Percentiles rank a stretch among this genome's conserved stretches.
Conservation (phyloP, 768 basidiomycete genomes). For the Trametes cinnabarina region DNA sequence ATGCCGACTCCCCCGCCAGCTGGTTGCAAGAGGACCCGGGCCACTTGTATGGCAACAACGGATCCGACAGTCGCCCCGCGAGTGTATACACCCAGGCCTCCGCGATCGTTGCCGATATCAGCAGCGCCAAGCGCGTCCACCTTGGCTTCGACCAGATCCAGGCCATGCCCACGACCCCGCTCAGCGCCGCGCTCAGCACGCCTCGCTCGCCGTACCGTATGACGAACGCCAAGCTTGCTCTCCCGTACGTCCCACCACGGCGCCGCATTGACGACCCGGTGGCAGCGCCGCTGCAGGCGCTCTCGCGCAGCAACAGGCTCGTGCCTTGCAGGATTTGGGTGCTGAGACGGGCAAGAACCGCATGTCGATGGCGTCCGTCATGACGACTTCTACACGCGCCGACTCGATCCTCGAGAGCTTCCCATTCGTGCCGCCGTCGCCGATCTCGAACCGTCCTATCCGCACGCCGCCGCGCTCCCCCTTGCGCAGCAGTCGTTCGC, state of each 20-base stretch:
- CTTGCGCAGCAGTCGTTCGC: slow-evolving; percentile 56
- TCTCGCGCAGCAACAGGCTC: slow-evolving; percentile 67
- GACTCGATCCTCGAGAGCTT: slow-evolving; percentile 87
- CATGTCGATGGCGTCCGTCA: slow-evolving; percentile 63
- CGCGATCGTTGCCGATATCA: slow-evolving; percentile 48
- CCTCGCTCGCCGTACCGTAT: slow-evolving; percentile 53
- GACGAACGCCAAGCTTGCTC: slow-evolving; percentile 61
- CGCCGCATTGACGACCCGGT: slow-evolving; percentile 23
- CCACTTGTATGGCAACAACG: slow-evolving; percentile 20
- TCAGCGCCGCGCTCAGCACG: slow-evolving; percentile 29
- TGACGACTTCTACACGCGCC: slow-evolving; percentile 67
- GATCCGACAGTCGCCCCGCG: slow-evolving; percentile 48
- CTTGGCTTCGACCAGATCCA: slow-evolving; percentile 45
- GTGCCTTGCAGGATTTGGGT: slow-evolving; percentile 60
- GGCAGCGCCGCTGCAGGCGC: slow-evolving; percentile 25
- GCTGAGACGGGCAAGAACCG: slow-evolving; percentile 36
- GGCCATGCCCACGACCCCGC: slow-evolving; percentile 21
- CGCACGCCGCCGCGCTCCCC: slow-evolving; percentile 73
- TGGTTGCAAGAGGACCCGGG: slow-evolving; percentile 19
- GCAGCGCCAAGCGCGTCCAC: slow-evolving; percentile 66
- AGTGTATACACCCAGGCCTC: slow-evolving; percentile 63
- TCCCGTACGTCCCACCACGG: slow-evolving; percentile 42
- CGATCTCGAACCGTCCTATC: slow-evolving; percentile 78
- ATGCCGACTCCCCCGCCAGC: slow-evolving; percentile 6
- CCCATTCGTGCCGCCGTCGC: slow-evolving; percentile 87